Conservation (phyloP, 2,329 filamentous ascomycete species). For the Fusarium devonianum region DNA sequence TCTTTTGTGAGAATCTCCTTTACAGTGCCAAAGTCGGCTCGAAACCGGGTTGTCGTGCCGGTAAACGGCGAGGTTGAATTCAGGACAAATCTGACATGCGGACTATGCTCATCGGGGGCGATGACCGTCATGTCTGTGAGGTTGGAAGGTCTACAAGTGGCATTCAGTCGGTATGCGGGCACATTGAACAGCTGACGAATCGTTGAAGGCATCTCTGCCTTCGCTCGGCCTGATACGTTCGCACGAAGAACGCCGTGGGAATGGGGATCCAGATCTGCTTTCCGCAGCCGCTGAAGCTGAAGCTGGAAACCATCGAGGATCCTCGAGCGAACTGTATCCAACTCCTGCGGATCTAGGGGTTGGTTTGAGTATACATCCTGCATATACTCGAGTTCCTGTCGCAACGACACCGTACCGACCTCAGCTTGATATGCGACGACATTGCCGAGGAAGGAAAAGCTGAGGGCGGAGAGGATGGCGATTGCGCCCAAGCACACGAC, state of each 20-base stretch:
- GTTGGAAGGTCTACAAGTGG: constrained; percentile 3
- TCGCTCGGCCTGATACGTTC: constrained; percentile 12
- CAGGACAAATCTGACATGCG: constrained; percentile 10
- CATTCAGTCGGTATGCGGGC: constrained; percentile 8
- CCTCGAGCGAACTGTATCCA: neutral
- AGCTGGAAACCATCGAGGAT: neutral
- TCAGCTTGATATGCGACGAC: constrained; percentile 17
- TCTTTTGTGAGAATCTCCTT: neutral
- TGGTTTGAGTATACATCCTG: constrained; percentile 13
- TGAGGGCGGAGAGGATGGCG: constrained; percentile 18
- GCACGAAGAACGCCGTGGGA: constrained; percentile 1
- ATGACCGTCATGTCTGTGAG: neutral
- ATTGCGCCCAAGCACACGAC: constrained; percentile 16
- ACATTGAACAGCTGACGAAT: constrained; percentile 9
- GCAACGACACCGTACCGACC: neutral
- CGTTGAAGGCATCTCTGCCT: neutral
- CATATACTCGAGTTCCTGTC: constrained; percentile 18
- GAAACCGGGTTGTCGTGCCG: neutral
- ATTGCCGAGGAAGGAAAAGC: constrained; percentile 21
- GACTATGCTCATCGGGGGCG: neutral
- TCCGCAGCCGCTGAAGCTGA: constrained; percentile 1
- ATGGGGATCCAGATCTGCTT: neutral
- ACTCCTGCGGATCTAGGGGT: neutral
- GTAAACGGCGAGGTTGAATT: neutral
- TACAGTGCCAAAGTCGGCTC: constrained; percentile 2